These are phyloP conservation scores for Stylosanthes scabra DNA, from an alignment of 331 rosid species.

Conservation along the genomic window DNA sequence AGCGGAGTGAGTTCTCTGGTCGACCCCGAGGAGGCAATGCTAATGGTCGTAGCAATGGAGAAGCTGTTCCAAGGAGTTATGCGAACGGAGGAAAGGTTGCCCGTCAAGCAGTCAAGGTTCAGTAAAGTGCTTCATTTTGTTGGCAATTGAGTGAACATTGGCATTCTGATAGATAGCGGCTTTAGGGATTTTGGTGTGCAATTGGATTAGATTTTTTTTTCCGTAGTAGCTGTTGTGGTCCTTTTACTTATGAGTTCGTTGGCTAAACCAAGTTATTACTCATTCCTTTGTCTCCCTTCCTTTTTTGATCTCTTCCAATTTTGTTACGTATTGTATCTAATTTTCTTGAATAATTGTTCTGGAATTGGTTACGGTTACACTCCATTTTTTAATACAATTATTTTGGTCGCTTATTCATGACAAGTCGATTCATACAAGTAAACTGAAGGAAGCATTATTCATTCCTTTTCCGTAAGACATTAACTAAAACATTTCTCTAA, in stretches of 20 bases:
- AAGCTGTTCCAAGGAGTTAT: conserved; percentile 45
- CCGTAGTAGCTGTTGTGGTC: conserved; percentile 35
- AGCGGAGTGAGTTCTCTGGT: conserved; percentile 57
- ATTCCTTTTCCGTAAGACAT: too few species aligned
- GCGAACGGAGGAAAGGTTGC: conserved; percentile 54
- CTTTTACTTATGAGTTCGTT: conserved; percentile 22
- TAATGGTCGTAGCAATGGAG: conserved; percentile 56
- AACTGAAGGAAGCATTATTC: too few species aligned
- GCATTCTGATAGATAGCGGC: conserved; percentile 47
- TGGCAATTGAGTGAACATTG: conserved; percentile 40
- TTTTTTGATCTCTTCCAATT: conserved; percentile 33
- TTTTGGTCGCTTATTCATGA: background rate
- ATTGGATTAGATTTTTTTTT: conserved; percentile 32
- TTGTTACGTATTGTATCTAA: conserved; percentile 45
- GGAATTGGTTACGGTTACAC: conserved; percentile 35
- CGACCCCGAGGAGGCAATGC: conserved; percentile 52
- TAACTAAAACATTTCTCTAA: too few species aligned
- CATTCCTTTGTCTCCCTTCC: background rate
- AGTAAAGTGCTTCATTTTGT: conserved; percentile 30
- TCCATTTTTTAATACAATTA: background rate
- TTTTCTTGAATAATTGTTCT: conserved; percentile 42
- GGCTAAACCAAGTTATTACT: conserved; percentile 19
- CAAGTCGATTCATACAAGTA: background rate
- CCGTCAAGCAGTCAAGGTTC: conserved; percentile 52
- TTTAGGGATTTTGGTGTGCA: conserved; percentile 37